Evolutionary conservation across 768 basidiomycete genomes (phyloP).

Genomic region (Daedalea quercina): DNA sequence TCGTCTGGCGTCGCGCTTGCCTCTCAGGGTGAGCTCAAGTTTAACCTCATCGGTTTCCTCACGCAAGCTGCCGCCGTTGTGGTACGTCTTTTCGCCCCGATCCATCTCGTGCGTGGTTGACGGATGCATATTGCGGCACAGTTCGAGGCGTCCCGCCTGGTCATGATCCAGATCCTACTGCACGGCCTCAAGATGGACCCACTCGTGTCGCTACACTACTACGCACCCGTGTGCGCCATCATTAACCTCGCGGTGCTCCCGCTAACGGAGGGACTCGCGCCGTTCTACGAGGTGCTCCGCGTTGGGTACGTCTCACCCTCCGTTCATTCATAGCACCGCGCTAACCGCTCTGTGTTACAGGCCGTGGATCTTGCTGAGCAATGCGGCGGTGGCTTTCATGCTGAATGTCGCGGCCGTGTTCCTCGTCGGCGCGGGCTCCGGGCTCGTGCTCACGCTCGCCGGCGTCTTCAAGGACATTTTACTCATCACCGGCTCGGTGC

Average conservation of each 20-base stretch:
- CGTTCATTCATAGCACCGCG: not conserved
- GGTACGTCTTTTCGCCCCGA: slow-evolving; percentile 39
- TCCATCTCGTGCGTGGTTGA: not conserved
- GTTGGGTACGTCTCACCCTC: slow-evolving; percentile 20
- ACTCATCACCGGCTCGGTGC: slow-evolving; percentile 84
- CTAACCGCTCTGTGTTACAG: slow-evolving; percentile 29
- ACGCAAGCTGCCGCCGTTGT: slow-evolving; percentile 82
- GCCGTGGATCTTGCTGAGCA: slow-evolving; percentile 66
- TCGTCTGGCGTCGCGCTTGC: slow-evolving; percentile 86
- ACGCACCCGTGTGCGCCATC: slow-evolving; percentile 88
- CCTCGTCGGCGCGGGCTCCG: slow-evolving; percentile 82
- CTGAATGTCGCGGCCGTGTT: slow-evolving; percentile 94
- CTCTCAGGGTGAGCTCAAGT: slow-evolving; percentile 82
- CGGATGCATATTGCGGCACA: slow-evolving; percentile 20
- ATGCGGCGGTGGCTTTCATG: slow-evolving; percentile 82
- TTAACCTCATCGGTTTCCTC: slow-evolving; percentile 82
- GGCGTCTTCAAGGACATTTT: slow-evolving; percentile 90
- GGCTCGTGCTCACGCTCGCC: slow-evolving; percentile 85
- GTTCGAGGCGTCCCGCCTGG: slow-evolving; percentile 92
- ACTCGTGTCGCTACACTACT: slow-evolving; percentile 91
- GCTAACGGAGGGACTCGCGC: slow-evolving; percentile 87
- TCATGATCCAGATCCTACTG: slow-evolving; percentile 92
- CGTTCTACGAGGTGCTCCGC: slow-evolving; percentile 65
- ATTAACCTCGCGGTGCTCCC: slow-evolving; percentile 85
- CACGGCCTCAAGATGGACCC: slow-evolving; percentile 98